Base-by-base conservation (phyloP, 1,139 yeast genomes). In the Debaryomycetaceae sp. region DNA sequence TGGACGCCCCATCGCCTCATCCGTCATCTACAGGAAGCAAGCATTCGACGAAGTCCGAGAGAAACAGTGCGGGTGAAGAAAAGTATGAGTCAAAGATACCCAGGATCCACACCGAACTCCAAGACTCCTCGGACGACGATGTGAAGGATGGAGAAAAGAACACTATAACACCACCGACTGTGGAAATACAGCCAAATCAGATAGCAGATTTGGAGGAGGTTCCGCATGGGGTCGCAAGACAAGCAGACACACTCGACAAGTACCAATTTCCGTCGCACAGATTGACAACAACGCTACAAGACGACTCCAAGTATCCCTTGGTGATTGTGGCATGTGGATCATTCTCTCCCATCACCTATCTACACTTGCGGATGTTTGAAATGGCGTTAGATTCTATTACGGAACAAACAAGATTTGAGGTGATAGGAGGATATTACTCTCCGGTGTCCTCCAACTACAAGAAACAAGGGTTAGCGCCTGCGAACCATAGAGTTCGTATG, bases 251-350 rank as follows among this genome's bases (percentile, higher is more conserved):
- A 4, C 64, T 89, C 28, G 76, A 75, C 7, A 74, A 79, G 35
- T 92, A 92, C 64, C 64, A 68, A 41, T 92, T 92, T 61, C 98
- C 98, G 1, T 77, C 84, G 1, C 97, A 92, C 63, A 70, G 98
- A 45, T 70, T 92, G 41, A 85, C 89, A 24, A 79, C 82, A 26
- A 76, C 76, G 37, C 65, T 92, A 56, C 67, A 79, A 44, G 95
- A 89, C 53, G 81, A 86, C 42, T 70, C 83, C 45, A 91, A 91
- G 63, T 77, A 83, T 49, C 98, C 99, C 1, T 72, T 92, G 49
- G 97, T 92, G 13, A 78, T 92, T 42, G 98, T 92, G 22, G 98
- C 98, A 2, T 92, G 98, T 64, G 98, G 99, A 5, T 88, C 96
- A 5, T 92, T 92, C 58, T 87, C 96, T 1, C 99, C 99, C 30